A percentile compares a stretch with the other conserved stretches of the same genome.
Conservation (phyloP, 768 basidiomycete species). For the Nidula microcarpa region DNA sequence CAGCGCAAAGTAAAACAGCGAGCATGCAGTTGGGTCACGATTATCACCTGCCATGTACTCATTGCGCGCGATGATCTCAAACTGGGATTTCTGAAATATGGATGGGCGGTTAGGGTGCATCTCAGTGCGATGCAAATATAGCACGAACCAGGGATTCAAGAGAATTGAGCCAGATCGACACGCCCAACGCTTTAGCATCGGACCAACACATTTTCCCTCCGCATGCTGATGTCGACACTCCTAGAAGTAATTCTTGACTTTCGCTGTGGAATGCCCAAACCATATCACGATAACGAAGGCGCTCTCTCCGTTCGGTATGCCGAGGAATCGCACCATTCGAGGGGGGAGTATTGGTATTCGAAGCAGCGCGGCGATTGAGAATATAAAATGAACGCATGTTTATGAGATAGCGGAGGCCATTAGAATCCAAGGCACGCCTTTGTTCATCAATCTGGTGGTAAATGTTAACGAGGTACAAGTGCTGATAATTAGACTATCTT, state of each 20-base stretch:
- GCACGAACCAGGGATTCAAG: constrained; percentile 66
- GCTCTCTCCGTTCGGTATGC: constrained; percentile 58
- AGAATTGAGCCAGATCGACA: constrained; percentile 86
- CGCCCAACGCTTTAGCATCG: constrained; percentile 82
- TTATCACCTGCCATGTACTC: constrained; percentile 86
- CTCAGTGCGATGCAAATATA: neutral
- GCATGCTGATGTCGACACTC: constrained; percentile 68
- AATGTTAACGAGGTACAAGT: neutral
- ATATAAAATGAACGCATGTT: constrained; percentile 92
- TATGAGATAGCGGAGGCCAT: constrained; percentile 90
- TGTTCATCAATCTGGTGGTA: constrained; percentile 77
- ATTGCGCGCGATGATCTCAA: constrained; percentile 88
- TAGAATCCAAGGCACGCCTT: constrained; percentile 84
- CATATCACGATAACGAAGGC: constrained; percentile 91
- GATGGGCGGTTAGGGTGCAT: neutral
- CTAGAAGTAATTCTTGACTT: constrained; percentile 80
- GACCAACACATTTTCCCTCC: constrained; percentile 87
- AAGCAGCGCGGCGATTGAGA: constrained; percentile 58
- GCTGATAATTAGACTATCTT: constrained; percentile 2
- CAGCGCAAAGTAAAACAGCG: constrained; percentile 91
- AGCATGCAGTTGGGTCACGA: constrained; percentile 87
- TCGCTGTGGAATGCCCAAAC: constrained; percentile 98
- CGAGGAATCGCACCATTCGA: constrained; percentile 38
- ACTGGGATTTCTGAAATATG: constrained; percentile 61
- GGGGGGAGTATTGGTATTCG: constrained; percentile 37